phyloP scores from a whole-genome alignment of 2,329 filamentous ascomycete genomes.

The Pseudogymnoascus sp. region DNA sequence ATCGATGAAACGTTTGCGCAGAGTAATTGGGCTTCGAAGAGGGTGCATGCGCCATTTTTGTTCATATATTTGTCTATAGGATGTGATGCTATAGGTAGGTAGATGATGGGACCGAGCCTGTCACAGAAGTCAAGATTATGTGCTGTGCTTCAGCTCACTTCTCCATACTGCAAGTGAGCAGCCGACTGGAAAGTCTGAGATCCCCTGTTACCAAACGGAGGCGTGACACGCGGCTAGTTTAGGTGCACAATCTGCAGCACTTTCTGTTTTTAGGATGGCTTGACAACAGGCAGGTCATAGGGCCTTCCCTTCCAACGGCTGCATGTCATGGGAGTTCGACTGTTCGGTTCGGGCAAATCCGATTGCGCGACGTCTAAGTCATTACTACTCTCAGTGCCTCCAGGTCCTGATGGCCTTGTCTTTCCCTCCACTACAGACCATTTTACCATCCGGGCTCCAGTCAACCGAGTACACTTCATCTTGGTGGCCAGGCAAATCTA shows the following conservation, averaged over 20 bases:
- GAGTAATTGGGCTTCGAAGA: not conserved
- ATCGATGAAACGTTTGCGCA: not conserved
- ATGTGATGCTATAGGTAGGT: not conserved
- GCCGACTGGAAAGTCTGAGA: not conserved
- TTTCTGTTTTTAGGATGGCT: conserved; percentile 8
- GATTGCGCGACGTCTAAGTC: not conserved
- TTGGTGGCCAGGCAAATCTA: conserved; percentile 80
- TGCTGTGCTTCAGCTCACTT: not conserved
- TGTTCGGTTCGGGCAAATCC: not conserved
- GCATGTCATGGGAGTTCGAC: not conserved
- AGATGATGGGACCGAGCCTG: not conserved
- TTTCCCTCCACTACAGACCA: conserved; percentile 84
- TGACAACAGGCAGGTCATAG: not conserved
- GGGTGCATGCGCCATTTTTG: conserved; percentile 8
- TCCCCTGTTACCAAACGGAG: not conserved
- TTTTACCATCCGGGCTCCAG: conserved; percentile 85
- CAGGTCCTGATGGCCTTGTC: conserved; percentile 71
- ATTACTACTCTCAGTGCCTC: conserved; percentile 42
- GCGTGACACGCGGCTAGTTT: not conserved
- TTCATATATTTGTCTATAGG: conserved; percentile 3
- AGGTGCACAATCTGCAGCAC: conserved; percentile 4
- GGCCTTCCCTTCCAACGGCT: not conserved
- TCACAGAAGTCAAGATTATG: not conserved
- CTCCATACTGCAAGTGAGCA: not conserved
- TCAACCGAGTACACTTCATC: conserved; percentile 93